Base-by-base conservation (phyloP, 495 filamentous ascomycete species). In the Aspergillus bridgeri region DNA sequence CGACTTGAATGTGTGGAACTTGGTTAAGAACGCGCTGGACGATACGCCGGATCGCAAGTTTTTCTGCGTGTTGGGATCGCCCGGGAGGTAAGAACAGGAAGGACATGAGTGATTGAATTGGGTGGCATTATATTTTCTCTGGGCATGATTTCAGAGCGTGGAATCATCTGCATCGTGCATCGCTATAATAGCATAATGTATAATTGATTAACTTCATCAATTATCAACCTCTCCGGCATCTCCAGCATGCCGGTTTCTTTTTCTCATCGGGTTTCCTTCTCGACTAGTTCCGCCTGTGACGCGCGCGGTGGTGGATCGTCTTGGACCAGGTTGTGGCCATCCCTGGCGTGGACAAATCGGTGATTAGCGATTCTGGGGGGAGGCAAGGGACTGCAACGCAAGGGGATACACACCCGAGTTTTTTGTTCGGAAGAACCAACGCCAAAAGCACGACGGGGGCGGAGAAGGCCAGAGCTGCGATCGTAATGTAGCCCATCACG, bases 1-100 rank as follows among this genome's bases (percentile, higher is more conserved):
- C 68, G 81, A 83, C 62, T 63, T 72, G 60, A 79, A 80, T 63
- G 77, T 83, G 2, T 82, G 80, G 79, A 74, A 81, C 29, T 57
- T 83, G 65, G 73, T 83, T 19, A 66, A 77, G 51, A 82, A 82
- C 58, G 81, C 76, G 42, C 56, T 83, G 44, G 73, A 78, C 42
- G 71, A 62, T 13, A 68, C 65, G 23, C 71, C 69, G n/a, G 22
- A 68, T 9, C 56, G 69, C 22, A 52, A 69, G 58, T 78, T 78
- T 50, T 8, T 66, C 8, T 76, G 75, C 57, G 43, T 74, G 38
- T 5, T 70, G 48, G 75, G 73, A 3, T 74, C 73, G 2, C 72
- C 75, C 5, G 72, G 73, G 19, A 75, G 70, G 56, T 71, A 64
- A 46, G 22, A 17, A 5, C 6, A 4, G 56, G 69, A 64, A 46